Evolutionary conservation across 257 asterid genomes (phyloP).

Genomic region (Rehmannia glutinosa): DNA sequence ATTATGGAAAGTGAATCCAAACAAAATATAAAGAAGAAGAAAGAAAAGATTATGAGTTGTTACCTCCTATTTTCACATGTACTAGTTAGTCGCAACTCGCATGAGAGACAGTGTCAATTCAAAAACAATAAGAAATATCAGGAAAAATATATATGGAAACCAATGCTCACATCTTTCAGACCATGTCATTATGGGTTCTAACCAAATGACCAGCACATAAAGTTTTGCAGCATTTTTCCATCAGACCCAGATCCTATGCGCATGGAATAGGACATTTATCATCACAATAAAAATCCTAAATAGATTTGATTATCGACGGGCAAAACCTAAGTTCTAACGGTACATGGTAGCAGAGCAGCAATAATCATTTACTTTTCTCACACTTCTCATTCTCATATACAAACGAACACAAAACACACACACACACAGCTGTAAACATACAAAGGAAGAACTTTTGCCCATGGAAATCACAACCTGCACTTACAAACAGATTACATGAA

Average conservation of each 20-base stretch:
- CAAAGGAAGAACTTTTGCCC: neutral
- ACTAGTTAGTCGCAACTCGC: too few relatives aligned
- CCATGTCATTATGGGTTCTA: too few relatives aligned
- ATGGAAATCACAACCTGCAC: neutral
- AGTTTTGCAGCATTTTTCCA: neutral
- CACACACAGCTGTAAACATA: neutral
- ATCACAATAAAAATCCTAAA: neutral
- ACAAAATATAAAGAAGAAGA: too few relatives aligned
- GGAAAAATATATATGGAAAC: too few relatives aligned
- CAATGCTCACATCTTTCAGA: too few relatives aligned
- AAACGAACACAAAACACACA: neutral
- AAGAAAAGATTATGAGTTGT: too few relatives aligned
- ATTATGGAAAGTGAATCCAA: too few relatives aligned
- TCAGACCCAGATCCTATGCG: neutral
- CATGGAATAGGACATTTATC: neutral
- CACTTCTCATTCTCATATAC: neutral
- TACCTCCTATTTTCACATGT: too few relatives aligned
- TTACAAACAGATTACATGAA: conserved; percentile 1
- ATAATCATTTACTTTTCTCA: neutral
- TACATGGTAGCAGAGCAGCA: neutral
- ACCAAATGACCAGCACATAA: neutral
- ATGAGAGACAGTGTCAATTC: too few relatives aligned
- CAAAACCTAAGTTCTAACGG: neutral
- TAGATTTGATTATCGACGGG: neutral
- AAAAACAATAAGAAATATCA: too few relatives aligned